Evolutionary conservation across 2,329 filamentous ascomycete species (phyloP).

Genomic region (Claviceps africana): DNA sequence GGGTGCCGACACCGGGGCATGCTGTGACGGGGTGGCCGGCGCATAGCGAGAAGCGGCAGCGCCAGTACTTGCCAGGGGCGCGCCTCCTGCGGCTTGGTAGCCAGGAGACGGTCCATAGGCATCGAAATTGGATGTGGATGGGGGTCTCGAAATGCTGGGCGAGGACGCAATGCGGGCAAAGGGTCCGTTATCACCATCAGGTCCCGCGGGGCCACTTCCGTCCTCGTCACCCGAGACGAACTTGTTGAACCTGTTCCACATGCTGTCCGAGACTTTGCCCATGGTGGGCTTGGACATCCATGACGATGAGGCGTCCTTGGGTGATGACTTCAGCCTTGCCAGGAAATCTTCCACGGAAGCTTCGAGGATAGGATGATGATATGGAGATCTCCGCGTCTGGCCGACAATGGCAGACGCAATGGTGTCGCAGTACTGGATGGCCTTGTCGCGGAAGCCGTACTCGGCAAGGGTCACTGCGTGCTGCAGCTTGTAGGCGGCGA

Average conservation of each 20-base stretch:
- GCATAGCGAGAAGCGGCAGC: slow-evolving; percentile 25
- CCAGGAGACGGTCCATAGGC: slow-evolving; percentile 43
- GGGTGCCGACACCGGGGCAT: neutral
- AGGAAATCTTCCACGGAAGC: slow-evolving; percentile 68
- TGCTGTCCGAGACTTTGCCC: slow-evolving; percentile 82
- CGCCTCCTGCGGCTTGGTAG: slow-evolving; percentile 16
- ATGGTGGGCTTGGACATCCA: slow-evolving; percentile 95
- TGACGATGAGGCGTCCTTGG: slow-evolving; percentile 65
- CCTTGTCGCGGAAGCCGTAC: slow-evolving; percentile 66
- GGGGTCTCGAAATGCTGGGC: slow-evolving; percentile 59
- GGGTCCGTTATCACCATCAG: slow-evolving; percentile 53
- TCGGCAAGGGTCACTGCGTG: slow-evolving; percentile 77
- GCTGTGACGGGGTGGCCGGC: slow-evolving; percentile 23
- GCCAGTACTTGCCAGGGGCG: slow-evolving; percentile 21
- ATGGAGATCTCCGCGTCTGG: slow-evolving; percentile 71
- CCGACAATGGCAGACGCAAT: slow-evolving; percentile 63
- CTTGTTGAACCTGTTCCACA: slow-evolving; percentile 89
- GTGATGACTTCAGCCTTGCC: slow-evolving; percentile 70
- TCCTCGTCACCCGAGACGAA: slow-evolving; percentile 93
- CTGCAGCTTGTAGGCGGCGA: slow-evolving; percentile 82
- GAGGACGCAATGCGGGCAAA: slow-evolving; percentile 71
- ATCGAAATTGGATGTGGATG: slow-evolving; percentile 59
- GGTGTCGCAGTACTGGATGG: slow-evolving; percentile 80
- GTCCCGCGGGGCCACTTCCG: slow-evolving; percentile 52
- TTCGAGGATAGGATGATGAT: slow-evolving; percentile 67